phyloP scores from a whole-genome alignment of 129 eudicot genomes.

The Tagetes patula region DNA sequence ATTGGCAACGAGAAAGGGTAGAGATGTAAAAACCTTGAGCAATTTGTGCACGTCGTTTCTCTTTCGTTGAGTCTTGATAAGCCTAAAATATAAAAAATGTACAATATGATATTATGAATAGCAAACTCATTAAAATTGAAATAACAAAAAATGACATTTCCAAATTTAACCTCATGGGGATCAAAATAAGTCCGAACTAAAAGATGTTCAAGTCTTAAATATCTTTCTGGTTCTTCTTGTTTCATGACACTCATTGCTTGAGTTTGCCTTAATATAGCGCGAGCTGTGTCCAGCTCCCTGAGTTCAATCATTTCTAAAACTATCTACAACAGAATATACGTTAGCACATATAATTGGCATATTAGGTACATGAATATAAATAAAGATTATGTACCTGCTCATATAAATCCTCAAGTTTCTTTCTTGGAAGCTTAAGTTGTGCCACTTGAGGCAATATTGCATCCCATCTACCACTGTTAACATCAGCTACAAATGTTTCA shows the following conservation, averaged over 20 bases:
- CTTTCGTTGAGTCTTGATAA: conserved; percentile 94
- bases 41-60: conserved; percentile 89
- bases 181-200: conserved; percentile 99
- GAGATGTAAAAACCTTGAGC: conserved; percentile 63
- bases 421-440: conserved; percentile 92
- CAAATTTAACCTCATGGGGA: conserved; percentile 74
- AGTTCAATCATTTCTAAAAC: conserved; percentile 99
- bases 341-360: conserved; percentile 3
- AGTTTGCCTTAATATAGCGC: conserved; percentile 96
- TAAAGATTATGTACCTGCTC: conserved; percentile 61
- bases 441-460: conserved; percentile 92
- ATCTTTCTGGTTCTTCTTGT: conserved; percentile 97
- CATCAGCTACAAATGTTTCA: conserved; percentile 93
- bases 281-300: conserved; percentile 90
- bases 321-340: conserved; percentile 46
- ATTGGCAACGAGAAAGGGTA: neutral
- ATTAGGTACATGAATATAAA: neutral
- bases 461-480: conserved; percentile 98
- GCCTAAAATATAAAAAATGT: conserved; percentile 44
- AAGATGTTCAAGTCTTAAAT: conserved; percentile 89
- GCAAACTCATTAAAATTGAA: conserved; percentile 1
- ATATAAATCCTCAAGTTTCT: conserved; percentile 84
- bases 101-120: conserved; percentile 11
- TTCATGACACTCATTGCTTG: conserved; percentile 99
- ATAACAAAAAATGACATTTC: neutral